These are phyloP conservation scores for Aspergillus sclerotialis DNA, from an alignment of 2,329 filamentous ascomycete species.

Conservation along the genomic window DNA sequence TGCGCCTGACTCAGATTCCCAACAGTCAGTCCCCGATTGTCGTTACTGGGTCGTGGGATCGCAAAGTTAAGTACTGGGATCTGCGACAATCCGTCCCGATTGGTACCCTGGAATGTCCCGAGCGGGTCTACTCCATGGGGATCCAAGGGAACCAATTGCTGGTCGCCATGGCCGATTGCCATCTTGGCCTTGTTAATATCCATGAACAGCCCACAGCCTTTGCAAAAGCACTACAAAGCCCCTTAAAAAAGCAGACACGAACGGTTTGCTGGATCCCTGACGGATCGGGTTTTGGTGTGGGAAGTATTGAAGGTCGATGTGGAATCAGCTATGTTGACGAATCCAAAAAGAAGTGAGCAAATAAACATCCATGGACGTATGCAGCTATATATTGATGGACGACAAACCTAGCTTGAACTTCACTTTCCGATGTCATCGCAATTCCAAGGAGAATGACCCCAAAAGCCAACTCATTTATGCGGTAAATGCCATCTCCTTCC, in stretches of 20 bases:
- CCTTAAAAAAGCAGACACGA: slow-evolving; percentile 95
- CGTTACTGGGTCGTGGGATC: slow-evolving; percentile 69
- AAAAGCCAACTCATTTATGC: slow-evolving; percentile 85
- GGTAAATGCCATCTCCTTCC: slow-evolving; percentile 97
- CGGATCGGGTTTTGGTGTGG: slow-evolving; percentile 84
- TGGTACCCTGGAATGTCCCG: slow-evolving; percentile 41
- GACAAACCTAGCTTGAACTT: slow-evolving; percentile 91
- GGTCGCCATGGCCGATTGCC: slow-evolving; percentile 85
- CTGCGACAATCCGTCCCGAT: slow-evolving; percentile 42
- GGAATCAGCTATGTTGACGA: slow-evolving; percentile 98
- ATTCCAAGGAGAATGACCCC: slow-evolving; percentile 54
- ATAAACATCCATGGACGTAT: too few species aligned
- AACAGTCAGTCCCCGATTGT: slow-evolving; percentile 60
- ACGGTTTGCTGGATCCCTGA: slow-evolving; percentile 94
- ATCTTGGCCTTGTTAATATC: slow-evolving; percentile 92
- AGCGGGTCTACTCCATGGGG: slow-evolving; percentile 76
- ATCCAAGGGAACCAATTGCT: slow-evolving; percentile 83
- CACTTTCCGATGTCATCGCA: slow-evolving; percentile 97
- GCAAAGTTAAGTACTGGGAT: slow-evolving; percentile 53
- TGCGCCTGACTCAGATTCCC: slow-evolving; percentile 66
- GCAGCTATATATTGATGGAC: too few species aligned
- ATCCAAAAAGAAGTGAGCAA: too few species aligned
- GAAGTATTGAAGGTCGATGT: slow-evolving; percentile 92
- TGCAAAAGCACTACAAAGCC: slow-evolving; percentile 92
- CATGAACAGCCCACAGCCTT: slow-evolving; percentile 84